phyloP scores from a whole-genome alignment of 208 protist species.

The Strigomonas culicis region DNA sequence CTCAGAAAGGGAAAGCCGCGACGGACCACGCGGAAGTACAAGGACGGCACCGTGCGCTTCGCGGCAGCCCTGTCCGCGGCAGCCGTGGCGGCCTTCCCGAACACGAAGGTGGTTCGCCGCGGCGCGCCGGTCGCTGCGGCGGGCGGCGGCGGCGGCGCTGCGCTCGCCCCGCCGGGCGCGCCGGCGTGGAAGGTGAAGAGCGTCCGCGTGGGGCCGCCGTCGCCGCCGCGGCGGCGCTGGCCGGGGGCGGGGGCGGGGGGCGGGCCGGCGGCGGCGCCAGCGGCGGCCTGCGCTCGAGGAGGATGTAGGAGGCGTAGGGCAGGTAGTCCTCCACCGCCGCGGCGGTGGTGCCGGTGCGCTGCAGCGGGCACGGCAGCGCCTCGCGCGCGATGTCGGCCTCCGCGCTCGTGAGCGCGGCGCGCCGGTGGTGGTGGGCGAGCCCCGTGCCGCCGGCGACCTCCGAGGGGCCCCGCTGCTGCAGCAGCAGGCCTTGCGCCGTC shows the following conservation, averaged over 20 bases:
- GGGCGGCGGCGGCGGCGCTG: not conserved
- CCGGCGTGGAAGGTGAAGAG: too few species aligned
- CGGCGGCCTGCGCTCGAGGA: conserved; percentile 31
- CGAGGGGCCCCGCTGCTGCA: not conserved
- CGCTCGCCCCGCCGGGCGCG: too few species aligned
- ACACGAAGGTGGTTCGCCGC: conserved; percentile 34
- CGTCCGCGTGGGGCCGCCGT: too few species aligned
- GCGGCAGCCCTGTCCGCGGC: not conserved
- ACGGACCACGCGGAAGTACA: too few species aligned
- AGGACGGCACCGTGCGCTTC: not conserved
- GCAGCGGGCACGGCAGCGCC: conserved; percentile 33
- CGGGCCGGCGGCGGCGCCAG: not conserved
- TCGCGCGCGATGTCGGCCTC: conserved; percentile 69
- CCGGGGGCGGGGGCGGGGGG: too few species aligned
- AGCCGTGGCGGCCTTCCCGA: conserved; percentile 4
- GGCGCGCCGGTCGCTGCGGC: not conserved
- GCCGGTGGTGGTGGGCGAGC: not conserved
- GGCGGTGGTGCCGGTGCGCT: conserved; percentile 46
- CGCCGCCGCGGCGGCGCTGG: too few species aligned
- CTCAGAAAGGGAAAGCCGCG: too few species aligned
- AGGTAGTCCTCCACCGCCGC: conserved; percentile 52
- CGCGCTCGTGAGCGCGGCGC: not conserved
- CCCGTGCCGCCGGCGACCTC: not conserved
- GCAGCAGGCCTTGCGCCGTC: too few species aligned
- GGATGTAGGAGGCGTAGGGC: conserved; percentile 57